These are phyloP conservation scores for Pezicula radicicola DNA, from an alignment of 2,329 filamentous ascomycete genomes.

Conservation along the genomic window DNA sequence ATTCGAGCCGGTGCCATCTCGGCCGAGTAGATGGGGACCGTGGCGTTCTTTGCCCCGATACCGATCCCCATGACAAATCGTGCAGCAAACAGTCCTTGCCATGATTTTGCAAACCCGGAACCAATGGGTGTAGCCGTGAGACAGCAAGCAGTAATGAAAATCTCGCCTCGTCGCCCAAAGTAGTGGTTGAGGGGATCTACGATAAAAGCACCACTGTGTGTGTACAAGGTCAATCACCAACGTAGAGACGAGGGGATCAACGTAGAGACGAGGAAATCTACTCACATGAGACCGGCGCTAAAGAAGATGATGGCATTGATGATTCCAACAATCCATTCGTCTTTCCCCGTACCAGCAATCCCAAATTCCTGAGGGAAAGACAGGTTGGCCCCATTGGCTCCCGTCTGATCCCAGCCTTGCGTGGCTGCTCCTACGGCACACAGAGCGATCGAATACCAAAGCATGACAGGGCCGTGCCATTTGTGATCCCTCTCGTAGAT, in stretches of 20 bases:
- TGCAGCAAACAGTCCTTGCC: conserved; percentile 50
- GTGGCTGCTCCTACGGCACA: conserved; percentile 69
- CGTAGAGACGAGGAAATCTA: conserved; percentile 38
- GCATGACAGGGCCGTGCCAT: conserved; percentile 58
- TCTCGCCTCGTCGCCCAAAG: conserved; percentile 65
- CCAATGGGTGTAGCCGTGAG: conserved; percentile 75
- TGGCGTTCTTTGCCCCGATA: conserved; percentile 53
- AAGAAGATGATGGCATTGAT: conserved; percentile 53
- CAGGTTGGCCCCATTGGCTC: conserved; percentile 42
- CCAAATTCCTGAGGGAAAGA: conserved; percentile 36
- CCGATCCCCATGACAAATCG: conserved; percentile 55
- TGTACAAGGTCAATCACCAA: conserved; percentile 25
- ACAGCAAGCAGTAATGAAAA: conserved; percentile 72
- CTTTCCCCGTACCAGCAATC: conserved; percentile 24
- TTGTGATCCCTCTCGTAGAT: conserved; percentile 59
- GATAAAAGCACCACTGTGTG: conserved; percentile 56
- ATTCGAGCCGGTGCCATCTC: conserved; percentile 50
- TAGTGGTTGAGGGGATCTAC: conserved; percentile 61
- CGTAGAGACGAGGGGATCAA: conserved; percentile 45
- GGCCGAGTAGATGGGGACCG: conserved; percentile 46
- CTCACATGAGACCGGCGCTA: conserved; percentile 39
- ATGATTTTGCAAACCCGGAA: conserved; percentile 52
- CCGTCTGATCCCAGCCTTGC: conserved; percentile 34
- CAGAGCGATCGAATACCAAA: conserved; percentile 64
- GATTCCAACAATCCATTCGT: conserved; percentile 52